Percentiles rank a stretch among this genome's conserved stretches.
These are phyloP conservation scores for Blastocystis sp. DNA, from an alignment of 352 stramenopile genomes.

Conservation along the genomic window DNA sequence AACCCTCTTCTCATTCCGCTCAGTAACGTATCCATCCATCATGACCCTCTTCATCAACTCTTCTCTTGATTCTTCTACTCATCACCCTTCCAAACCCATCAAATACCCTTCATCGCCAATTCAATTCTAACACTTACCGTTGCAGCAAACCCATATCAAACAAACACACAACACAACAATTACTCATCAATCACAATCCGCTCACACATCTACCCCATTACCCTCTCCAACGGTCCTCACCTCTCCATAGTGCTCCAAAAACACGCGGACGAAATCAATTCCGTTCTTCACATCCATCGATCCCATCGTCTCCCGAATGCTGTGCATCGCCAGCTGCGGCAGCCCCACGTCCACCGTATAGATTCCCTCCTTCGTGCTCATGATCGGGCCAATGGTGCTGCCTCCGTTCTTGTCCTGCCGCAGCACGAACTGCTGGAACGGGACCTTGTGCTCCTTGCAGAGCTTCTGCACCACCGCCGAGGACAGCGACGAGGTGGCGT, in stretches of 20 bases:
- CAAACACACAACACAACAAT: conserved; percentile 1
- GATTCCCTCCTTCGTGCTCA: conserved; percentile 89
- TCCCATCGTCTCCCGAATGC: conserved; percentile 89
- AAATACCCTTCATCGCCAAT: too few relatives aligned
- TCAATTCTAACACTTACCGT: too few relatives aligned
- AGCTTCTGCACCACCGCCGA: conserved; percentile 44
- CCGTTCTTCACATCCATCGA: conserved; percentile 77
- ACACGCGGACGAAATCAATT: conserved; percentile 85
- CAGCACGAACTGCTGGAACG: conserved; percentile 92
- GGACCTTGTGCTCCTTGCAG: conserved; percentile 74
- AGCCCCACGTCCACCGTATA: conserved; percentile 92
- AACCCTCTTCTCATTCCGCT: too few relatives aligned
- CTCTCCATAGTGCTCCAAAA: conserved; percentile 85
- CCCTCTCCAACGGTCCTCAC: conserved; percentile 70
- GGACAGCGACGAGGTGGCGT: conserved; percentile 88
- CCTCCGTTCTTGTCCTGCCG: conserved; percentile 90
- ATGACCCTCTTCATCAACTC: too few relatives aligned
- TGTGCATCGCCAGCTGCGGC: conserved; percentile 95
- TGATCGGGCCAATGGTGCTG: conserved; percentile 92
- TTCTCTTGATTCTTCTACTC: too few relatives aligned
- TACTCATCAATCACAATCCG: conserved; percentile 19
- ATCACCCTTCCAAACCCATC: too few relatives aligned
- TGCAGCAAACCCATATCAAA: background rate
- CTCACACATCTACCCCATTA: conserved; percentile 35
- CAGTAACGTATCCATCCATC: too few relatives aligned